Conservation (phyloP, 2,329 filamentous ascomycete species). For the Colletotrichum shisoi region DNA sequence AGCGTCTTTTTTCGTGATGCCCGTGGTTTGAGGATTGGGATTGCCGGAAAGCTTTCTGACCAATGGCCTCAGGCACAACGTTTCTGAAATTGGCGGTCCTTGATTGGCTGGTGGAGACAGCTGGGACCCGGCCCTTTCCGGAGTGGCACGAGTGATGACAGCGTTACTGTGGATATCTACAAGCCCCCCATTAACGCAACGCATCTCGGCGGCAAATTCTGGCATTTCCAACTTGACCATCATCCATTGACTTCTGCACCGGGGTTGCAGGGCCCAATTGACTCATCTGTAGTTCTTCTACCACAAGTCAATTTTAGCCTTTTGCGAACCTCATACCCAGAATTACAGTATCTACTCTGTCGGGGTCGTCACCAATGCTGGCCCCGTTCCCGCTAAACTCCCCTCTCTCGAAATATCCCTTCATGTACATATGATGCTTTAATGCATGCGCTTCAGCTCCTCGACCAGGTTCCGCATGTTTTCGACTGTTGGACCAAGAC, state of each 20-base stretch:
- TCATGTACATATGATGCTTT: slow-evolving; percentile 39
- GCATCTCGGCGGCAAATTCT: neutral
- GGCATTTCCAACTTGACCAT: neutral
- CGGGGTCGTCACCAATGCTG: neutral
- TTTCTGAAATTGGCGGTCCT: slow-evolving; percentile 56
- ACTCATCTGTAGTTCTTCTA: neutral
- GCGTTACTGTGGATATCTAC: slow-evolving; percentile 17
- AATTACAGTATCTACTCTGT: neutral
- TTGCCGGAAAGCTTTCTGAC: slow-evolving; percentile 42
- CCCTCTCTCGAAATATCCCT: slow-evolving; percentile 2
- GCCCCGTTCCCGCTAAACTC: neutral
- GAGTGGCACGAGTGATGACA: slow-evolving; percentile 34
- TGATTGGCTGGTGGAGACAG: slow-evolving; percentile 53
- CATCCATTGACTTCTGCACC: too few species aligned
- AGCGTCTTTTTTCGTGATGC: slow-evolving; percentile 42
- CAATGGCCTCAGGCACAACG: slow-evolving; percentile 42
- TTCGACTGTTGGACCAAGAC: slow-evolving; percentile 67
- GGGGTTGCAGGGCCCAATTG: neutral
- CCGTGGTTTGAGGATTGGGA: slow-evolving; percentile 46
- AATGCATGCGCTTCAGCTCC: slow-evolving; percentile 70
- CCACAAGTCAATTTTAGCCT: neutral
- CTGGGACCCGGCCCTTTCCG: slow-evolving; percentile 40
- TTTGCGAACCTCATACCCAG: too few species aligned
- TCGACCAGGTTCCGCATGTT: slow-evolving; percentile 69
- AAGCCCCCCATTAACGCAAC: slow-evolving; percentile 25